These are phyloP conservation scores for Malassezia vespertilionis DNA, from an alignment of 1,284 basidiomycete genomes.

Conservation along the genomic window DNA sequence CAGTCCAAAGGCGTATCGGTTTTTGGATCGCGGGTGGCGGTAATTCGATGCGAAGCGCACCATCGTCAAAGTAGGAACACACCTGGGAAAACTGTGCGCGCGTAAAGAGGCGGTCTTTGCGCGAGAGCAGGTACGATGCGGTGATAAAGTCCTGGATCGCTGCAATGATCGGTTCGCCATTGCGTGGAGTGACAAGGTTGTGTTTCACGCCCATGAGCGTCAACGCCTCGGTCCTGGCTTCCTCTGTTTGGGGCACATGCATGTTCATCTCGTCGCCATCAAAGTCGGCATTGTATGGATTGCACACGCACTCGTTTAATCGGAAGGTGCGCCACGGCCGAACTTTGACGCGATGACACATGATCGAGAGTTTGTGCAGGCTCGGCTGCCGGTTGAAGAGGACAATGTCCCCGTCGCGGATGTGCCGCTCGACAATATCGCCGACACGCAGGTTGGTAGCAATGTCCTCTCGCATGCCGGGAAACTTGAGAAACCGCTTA, in stretches of 20 bases:
- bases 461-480: slow-evolving; percentile 34
- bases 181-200: slow-evolving; percentile 67
- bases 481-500: slow-evolving; percentile 55
- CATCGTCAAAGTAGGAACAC: slow-evolving; percentile 87
- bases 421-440: slow-evolving; percentile 83
- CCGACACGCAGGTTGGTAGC: slow-evolving; percentile 70
- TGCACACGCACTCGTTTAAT: slow-evolving; percentile 97
- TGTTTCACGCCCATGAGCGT: slow-evolving; percentile 97
- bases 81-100: slow-evolving; percentile 91
- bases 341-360: slow-evolving; percentile 94
- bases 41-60: slow-evolving; percentile 80
- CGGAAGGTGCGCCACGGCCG: slow-evolving; percentile 95
- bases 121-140: slow-evolving; percentile 82
- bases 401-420: slow-evolving; percentile 91
- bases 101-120: slow-evolving; percentile 84
- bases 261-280: slow-evolving; percentile 99
- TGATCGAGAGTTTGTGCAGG: slow-evolving; percentile 70
- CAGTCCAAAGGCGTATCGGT: slow-evolving; percentile 87
- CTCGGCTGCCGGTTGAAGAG: slow-evolving; percentile 98
- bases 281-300: slow-evolving; percentile 98
- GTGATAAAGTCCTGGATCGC: slow-evolving; percentile 47
- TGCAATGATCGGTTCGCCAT: slow-evolving; percentile 44
- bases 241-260: slow-evolving; percentile 94
- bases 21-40: slow-evolving; percentile 92
- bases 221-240: slow-evolving; percentile 91